These are phyloP conservation scores for Sphaerulina vaccinii DNA, from an alignment of 2,329 filamentous ascomycete species.

Conservation along the genomic window DNA sequence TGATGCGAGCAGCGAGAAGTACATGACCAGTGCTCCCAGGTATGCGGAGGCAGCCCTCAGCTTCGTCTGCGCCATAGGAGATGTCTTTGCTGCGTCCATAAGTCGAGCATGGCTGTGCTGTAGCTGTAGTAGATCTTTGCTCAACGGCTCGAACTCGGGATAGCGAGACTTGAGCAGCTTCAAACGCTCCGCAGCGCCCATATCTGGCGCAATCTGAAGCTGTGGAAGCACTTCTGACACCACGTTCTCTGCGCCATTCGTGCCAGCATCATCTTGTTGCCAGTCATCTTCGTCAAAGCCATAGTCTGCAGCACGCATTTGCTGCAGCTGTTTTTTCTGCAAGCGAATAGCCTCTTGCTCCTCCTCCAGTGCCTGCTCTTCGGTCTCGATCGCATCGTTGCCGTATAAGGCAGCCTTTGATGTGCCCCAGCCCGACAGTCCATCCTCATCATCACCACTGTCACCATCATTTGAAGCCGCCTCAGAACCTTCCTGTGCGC, in stretches of 20 bases:
- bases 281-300: constrained; percentile 89
- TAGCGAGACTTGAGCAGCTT: constrained; percentile 78
- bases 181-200: constrained; percentile 70
- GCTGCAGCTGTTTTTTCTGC: constrained; percentile 85
- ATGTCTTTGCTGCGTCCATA: constrained; percentile 11
- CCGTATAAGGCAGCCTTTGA: constrained; percentile 74
- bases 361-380: constrained; percentile 79
- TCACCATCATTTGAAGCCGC: constrained; percentile 21
- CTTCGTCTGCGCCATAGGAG: constrained; percentile 53
- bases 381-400: constrained; percentile 71
- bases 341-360: constrained; percentile 84
- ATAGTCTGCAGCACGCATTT: constrained; percentile 90
- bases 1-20: constrained; percentile 90
- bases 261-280: constrained; percentile 55
- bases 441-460: constrained; percentile 33
- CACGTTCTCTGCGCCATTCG: constrained; percentile 50
- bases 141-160: constrained; percentile 85
- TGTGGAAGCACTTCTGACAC: constrained; percentile 86
- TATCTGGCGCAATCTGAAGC: constrained; percentile 74
- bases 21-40: constrained; percentile 82
- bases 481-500: neutral
- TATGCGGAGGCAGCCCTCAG: constrained; percentile 82
- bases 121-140: constrained; percentile 74
- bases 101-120: constrained; percentile 45
- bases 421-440: constrained; percentile 28